Percentiles rank a stretch among this genome's conserved stretches.
phyloP scores from a whole-genome alignment of 805 yeast species.

The Kuraishia floccosa region DNA sequence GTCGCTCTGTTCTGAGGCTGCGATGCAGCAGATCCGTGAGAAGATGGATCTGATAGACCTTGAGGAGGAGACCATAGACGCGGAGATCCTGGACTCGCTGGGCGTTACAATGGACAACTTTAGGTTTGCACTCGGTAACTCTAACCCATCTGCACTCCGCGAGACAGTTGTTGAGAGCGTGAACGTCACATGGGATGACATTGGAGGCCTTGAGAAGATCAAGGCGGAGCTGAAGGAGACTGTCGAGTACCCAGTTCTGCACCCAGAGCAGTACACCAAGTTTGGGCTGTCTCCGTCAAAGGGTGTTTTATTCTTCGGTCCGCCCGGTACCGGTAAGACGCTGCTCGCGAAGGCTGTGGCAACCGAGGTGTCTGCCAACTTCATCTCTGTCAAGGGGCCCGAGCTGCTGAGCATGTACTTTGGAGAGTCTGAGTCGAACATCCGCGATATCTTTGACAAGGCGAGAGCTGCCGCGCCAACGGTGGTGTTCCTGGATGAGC shows the following conservation, averaged over 20 bases:
- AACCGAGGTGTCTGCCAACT: constrained; percentile 96
- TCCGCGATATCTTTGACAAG: constrained; percentile 95
- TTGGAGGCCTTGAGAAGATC: constrained; percentile 96
- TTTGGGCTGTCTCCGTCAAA: constrained; percentile 96
- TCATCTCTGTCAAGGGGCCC: constrained; percentile 95
- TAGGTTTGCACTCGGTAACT: constrained; percentile 93
- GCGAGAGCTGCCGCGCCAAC: constrained; percentile 99
- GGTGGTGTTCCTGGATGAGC: constrained; percentile 95
- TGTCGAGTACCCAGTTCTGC: constrained; percentile 97
- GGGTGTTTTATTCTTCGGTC: constrained; percentile 98
- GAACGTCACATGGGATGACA: constrained; percentile 98
- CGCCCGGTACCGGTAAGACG: constrained; percentile 99
- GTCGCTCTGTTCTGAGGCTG: constrained; percentile 98
- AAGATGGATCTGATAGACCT: constrained; percentile 97
- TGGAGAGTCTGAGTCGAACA: constrained; percentile 96
- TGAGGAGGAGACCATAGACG: constrained; percentile 94
- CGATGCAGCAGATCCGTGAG: constrained; percentile 99
- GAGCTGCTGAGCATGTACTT: constrained; percentile 97
- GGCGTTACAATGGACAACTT: constrained; percentile 99
- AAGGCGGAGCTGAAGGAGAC: constrained; percentile 97
- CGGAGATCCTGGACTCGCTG: constrained; percentile 89
- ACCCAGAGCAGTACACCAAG: constrained; percentile 97
- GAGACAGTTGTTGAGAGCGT: constrained; percentile 99
- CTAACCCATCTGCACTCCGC: constrained; percentile 97
- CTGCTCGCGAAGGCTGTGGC: constrained; percentile 98